Evolutionary conservation across 2,329 filamentous ascomycete genomes (phyloP).

Genomic region (Ophiostoma ips): DNA sequence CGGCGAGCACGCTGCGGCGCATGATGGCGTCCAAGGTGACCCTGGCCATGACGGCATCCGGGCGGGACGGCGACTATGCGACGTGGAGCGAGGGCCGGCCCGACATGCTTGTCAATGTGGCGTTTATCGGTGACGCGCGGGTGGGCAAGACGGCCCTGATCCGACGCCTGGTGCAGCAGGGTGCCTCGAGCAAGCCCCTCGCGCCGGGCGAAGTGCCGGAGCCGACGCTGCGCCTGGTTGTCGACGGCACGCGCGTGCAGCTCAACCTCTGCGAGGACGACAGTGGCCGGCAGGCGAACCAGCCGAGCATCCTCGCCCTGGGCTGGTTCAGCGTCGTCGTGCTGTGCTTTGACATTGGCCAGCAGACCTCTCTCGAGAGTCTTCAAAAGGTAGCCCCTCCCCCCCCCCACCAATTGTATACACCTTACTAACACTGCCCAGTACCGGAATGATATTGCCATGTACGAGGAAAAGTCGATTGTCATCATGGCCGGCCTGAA

Average conservation of each 20-base stretch:
- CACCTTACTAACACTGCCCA: background rate
- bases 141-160: constrained; percentile 15
- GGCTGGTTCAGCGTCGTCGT: constrained; percentile 15
- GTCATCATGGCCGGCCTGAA: constrained; percentile 15
- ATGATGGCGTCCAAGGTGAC: constrained; percentile 6
- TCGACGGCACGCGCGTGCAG: constrained; percentile 10
- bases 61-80: background rate
- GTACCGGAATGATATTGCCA: constrained; percentile 13
- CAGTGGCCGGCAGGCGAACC: constrained; percentile 5
- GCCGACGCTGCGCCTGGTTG: constrained; percentile 7
- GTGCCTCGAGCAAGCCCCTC: constrained; percentile 10
- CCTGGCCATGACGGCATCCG: background rate
- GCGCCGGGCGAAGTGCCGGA: constrained; percentile 10
- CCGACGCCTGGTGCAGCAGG: constrained; percentile 11
- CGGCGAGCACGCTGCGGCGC: constrained; percentile 6
- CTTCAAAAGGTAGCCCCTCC: constrained; percentile 12
- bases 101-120: constrained; percentile 14
- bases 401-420: no score
- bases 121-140: constrained; percentile 12
- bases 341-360: constrained; percentile 12
- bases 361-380: constrained; percentile 5
- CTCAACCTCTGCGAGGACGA: constrained; percentile 12
- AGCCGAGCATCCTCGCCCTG: constrained; percentile 11
- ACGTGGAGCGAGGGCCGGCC: constrained; percentile 9
- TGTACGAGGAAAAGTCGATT: constrained; percentile 13